These are phyloP conservation scores for Dendrobium huoshanense DNA, from an alignment of 106 monocot genomes.

Conservation along the genomic window DNA sequence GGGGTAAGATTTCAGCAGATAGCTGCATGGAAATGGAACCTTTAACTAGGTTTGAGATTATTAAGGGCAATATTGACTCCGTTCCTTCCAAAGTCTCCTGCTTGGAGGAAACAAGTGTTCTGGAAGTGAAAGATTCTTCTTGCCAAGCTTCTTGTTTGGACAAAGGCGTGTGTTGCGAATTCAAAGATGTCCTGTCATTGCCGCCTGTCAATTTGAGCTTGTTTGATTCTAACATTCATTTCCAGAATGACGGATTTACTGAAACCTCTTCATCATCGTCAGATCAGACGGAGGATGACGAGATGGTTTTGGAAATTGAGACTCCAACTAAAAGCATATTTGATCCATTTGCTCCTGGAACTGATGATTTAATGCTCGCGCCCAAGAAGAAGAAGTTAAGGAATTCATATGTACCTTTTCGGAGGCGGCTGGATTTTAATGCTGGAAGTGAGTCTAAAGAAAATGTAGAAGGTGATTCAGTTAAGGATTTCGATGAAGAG, in stretches of 20 bases:
- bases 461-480: background rate
- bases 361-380: background rate
- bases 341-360: background rate
- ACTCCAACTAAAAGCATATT: no score
- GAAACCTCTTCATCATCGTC: background rate
- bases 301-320: background rate
- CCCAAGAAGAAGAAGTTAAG: background rate
- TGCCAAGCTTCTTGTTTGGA: background rate
- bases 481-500: background rate
- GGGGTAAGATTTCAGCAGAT: background rate
- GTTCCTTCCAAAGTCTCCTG: background rate
- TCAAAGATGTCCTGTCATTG: background rate
- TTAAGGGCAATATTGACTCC: background rate
- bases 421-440: background rate
- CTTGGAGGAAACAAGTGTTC: background rate
- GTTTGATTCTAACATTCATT: background rate
- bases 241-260: no score
- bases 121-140: background rate
- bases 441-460: no score
- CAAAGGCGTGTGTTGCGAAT: background rate
- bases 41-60: background rate
- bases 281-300: background rate
- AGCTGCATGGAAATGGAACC: background rate
- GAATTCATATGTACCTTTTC: background rate
- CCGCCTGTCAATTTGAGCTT: background rate